Evolutionary conservation across 495 filamentous ascomycete genomes (phyloP), one percentile per base, ranked within the genome.

Genomic region (Penicillium dipodomyicola): DNA sequence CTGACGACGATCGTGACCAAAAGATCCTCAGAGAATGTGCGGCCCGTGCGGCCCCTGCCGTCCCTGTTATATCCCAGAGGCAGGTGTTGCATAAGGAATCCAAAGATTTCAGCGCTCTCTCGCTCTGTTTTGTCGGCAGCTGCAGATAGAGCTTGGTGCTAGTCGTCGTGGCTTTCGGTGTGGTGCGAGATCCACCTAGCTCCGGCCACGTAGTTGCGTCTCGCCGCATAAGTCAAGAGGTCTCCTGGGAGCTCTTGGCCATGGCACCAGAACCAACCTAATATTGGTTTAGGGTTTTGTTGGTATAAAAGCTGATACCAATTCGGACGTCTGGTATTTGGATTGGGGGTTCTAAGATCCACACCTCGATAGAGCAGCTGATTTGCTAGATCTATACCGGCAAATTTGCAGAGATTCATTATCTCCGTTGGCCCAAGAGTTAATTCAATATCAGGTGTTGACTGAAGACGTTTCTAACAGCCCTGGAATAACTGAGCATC

Each of bases 101-200:
- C 15, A 27, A 47, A 29, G 6, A 47, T 47, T 47, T 47, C 25
- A 29, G 44, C 44, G 44, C 44, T 47, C 40, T 42, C 19, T 3
- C 17, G 10, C n/a, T 47, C 44, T 4, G 5, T 4, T 47, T 47
- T 47, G 5, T 47, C 44, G 7, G 25, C 25, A 27, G 44, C 44
- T 47, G 9, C 20, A 47, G n/a, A 29, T 29, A 29, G 1, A 47
- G 44, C 44, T 47, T 30, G 2, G 27, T 25, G 23, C 44, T 5
- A 47, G 15, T 47, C 25, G 14, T 29, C 7, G 25, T 47, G 14
- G 44, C 25, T 47, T 47, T 47, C 44, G 27, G 44, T 47, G 5
- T 47, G n/a, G 23, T 29, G 1, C 44, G n/a, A 29, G n/a, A 47
- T 29, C 44, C 25, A 47, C 7, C 1, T 5, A 1, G 4, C 44